A percentile compares a stretch with the other conserved stretches of the same genome.
phyloP scores from a whole-genome alignment of 768 basidiomycete species.

The Calocybe gangraenosa region DNA sequence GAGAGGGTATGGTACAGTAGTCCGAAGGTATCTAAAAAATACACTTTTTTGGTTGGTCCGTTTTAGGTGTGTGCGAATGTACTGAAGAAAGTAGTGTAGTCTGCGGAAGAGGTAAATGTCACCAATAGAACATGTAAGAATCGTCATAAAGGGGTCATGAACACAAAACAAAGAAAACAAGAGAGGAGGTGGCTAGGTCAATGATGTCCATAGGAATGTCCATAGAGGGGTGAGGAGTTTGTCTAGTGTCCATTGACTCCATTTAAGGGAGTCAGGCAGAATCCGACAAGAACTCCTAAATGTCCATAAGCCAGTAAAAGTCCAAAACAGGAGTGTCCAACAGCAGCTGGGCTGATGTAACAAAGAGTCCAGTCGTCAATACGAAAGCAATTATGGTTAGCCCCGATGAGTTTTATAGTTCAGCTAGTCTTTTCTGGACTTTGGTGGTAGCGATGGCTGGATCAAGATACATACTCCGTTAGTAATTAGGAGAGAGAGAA shows the following conservation, averaged over 20 bases:
- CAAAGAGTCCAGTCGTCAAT: slow-evolving; percentile 11
- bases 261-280: slow-evolving; percentile 13
- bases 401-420: slow-evolving; percentile 17
- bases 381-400: slow-evolving; percentile 5
- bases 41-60: slow-evolving; percentile 12
- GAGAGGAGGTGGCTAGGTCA: slow-evolving; percentile 6
- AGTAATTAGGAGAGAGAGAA: background rate
- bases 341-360: background rate
- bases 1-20: slow-evolving; percentile 12
- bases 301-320: slow-evolving; percentile 16
- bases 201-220: slow-evolving; percentile 11
- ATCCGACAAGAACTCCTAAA: slow-evolving; percentile 18
- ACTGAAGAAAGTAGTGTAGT: slow-evolving; percentile 1
- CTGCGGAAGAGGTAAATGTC: slow-evolving; percentile 6
- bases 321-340: slow-evolving; percentile 10
- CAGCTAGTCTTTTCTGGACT: slow-evolving; percentile 37
- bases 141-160: slow-evolving; percentile 9
- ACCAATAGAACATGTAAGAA: background rate
- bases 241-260: slow-evolving; percentile 19
- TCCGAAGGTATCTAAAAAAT: slow-evolving; percentile 17
- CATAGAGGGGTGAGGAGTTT: slow-evolving; percentile 15
- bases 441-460: slow-evolving; percentile 35
- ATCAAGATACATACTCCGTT: background rate
- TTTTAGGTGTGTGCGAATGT: slow-evolving; percentile 1
- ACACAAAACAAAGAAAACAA: background rate